phyloP scores from a whole-genome alignment of 2,329 filamentous ascomycete species.

The Stagonosporopsis cucurbitacearum region DNA sequence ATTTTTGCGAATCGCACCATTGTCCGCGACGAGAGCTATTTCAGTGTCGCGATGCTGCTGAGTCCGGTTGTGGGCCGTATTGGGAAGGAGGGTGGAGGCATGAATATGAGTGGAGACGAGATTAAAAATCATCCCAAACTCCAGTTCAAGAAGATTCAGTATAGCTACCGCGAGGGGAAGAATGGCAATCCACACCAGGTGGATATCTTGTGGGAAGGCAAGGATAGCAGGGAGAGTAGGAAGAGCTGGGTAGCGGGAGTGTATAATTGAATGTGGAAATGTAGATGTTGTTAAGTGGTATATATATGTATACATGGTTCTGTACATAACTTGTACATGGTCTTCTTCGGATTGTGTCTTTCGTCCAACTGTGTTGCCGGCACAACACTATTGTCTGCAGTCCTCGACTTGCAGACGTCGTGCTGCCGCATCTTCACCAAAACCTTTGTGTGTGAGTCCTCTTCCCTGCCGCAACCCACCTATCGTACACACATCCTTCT shows the following conservation, averaged over 20 bases:
- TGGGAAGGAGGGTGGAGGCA: slow-evolving; percentile 26
- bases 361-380: background rate
- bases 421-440: background rate
- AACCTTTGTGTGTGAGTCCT: too few relatives aligned
- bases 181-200: slow-evolving; percentile 36
- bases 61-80: slow-evolving; percentile 34
- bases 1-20: slow-evolving; percentile 37
- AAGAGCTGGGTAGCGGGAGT: slow-evolving; percentile 34
- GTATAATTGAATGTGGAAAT: slow-evolving; percentile 26
- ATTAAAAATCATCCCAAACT: slow-evolving; percentile 37
- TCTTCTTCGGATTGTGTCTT: background rate
- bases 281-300: slow-evolving; percentile 4
- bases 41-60: slow-evolving; percentile 37
- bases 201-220: slow-evolving; percentile 35
- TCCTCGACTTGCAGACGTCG: background rate
- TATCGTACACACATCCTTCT: slow-evolving; percentile 4
- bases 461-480: background rate
- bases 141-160: slow-evolving; percentile 34
- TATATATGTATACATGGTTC: slow-evolving; percentile 14
- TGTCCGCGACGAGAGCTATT: slow-evolving; percentile 37
- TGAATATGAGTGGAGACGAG: slow-evolving; percentile 39
- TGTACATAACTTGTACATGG: slow-evolving; percentile 11
- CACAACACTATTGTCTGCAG: background rate
- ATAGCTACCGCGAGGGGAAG: slow-evolving; percentile 36
- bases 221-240: slow-evolving; percentile 26